A percentile compares a stretch with the other conserved stretches of the same genome.
Evolutionary conservation across 306 rosid species (phyloP).

Genomic region (Lagenaria siceraria): DNA sequence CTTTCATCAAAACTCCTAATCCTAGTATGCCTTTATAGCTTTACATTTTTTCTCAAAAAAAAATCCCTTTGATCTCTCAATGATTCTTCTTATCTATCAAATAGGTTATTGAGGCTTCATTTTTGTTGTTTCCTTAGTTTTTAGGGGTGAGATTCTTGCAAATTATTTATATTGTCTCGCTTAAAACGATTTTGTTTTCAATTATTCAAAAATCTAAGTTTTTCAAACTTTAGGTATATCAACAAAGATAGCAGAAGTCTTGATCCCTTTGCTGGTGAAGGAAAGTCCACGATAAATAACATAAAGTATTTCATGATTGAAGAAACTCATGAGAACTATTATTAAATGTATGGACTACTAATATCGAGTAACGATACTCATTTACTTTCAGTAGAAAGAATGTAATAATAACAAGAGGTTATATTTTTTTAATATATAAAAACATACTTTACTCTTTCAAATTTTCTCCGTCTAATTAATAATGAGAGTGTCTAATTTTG

Average conservation of each 20-base stretch:
- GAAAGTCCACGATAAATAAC: not conserved
- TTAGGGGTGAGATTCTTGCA: not conserved
- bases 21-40: not conserved
- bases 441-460: no score
- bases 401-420: no score
- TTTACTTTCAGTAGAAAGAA: not conserved
- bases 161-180: not conserved
- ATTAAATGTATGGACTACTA: not conserved
- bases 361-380: not conserved
- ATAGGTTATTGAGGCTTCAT: not conserved
- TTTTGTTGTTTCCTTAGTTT: not conserved
- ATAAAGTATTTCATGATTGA: not conserved
- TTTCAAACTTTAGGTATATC: not conserved
- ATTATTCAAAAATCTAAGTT: not conserved
- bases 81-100: not conserved
- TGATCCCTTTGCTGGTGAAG: not conserved
- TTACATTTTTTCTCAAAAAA: not conserved
- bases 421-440: no score
- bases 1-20: not conserved
- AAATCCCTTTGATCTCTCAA: not conserved
- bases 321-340: not conserved
- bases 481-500: no score
- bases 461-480: no score
- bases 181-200: not conserved
- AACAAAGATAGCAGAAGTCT: not conserved